phyloP scores from a whole-genome alignment of 345 rosid species.

The Murraya paniculata region DNA sequence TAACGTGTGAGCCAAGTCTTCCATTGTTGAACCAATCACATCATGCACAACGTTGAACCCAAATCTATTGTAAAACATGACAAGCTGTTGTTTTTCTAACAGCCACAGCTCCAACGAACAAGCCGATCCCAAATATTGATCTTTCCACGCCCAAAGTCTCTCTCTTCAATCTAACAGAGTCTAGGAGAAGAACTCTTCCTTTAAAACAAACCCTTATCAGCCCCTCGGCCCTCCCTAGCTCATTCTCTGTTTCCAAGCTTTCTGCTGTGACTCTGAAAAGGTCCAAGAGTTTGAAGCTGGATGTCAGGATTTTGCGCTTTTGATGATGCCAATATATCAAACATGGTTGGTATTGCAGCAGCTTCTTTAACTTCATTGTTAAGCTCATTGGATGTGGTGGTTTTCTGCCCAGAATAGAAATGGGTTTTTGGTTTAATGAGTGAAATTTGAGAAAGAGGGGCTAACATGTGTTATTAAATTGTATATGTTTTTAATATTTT shows the following conservation, averaged over 20 bases:
- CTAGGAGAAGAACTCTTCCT: slow-evolving; percentile 82
- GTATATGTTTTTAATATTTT: too few relatives aligned
- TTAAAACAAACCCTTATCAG: slow-evolving; percentile 65
- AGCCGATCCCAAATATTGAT: slow-evolving; percentile 81
- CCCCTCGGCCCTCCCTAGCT: slow-evolving; percentile 78
- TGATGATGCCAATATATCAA: slow-evolving; percentile 62
- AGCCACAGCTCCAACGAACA: slow-evolving; percentile 88
- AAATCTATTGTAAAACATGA: slow-evolving; percentile 73
- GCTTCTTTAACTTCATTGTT: slow-evolving; percentile 8
- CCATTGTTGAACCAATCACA: slow-evolving; percentile 75
- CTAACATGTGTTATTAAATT: too few relatives aligned
- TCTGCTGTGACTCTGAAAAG: slow-evolving; percentile 78
- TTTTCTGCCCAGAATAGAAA: slow-evolving; percentile 9
- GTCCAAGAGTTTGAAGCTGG: slow-evolving; percentile 63
- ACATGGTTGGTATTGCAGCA: slow-evolving; percentile 51
- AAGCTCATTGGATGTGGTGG: background rate
- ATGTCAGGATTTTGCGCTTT: slow-evolving; percentile 70
- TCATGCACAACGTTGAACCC: slow-evolving; percentile 71
- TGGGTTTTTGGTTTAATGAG: slow-evolving; percentile 11
- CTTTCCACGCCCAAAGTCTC: slow-evolving; percentile 73
- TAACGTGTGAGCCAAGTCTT: slow-evolving; percentile 75
- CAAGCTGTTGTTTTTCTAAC: slow-evolving; percentile 82
- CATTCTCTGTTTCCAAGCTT: slow-evolving; percentile 48
- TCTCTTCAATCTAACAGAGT: slow-evolving; percentile 59
- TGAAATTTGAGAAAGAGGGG: slow-evolving; percentile 1